Evolutionary conservation across 371 early-diverging fungal species (phyloP), one percentile per base, ranked within the genome.

Genomic region (Batrachochytrium dendrobatidis): DNA sequence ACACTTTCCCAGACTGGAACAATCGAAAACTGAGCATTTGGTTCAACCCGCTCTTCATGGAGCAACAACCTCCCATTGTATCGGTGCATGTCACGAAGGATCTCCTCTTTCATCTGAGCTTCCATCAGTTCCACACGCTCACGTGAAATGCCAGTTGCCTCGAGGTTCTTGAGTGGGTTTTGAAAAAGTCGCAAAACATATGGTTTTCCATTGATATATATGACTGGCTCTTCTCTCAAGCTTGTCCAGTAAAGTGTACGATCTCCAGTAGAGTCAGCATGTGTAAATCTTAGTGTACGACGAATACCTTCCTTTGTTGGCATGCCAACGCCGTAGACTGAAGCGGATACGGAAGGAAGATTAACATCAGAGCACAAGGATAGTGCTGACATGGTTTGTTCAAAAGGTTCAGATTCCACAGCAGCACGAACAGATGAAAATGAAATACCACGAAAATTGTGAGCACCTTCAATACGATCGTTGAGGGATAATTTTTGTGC

Each of bases 81-180:
- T 53, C 67, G 54, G 50, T 65, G 64, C 20, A 80, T 59, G 59
- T 87, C 88, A n/a, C 65, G 66, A 1, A 81, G 53, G 5, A 79
- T 74, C 56, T 87, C 83, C 28, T 61, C 45, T 46, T 82, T 81
- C 82, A 88, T 80, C n/a, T 80, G 78, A 12, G 68, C 55, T 59
- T 88, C 88, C 79, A 87, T 86, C 34, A 56, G 59, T 58, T 88
- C 85, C 8, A 88, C 86, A 7, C 86, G 75, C 51, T 85, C 83
- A 6, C 72, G 62, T 4, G 79, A 76, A 55, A 87, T 86, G n/a
- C 88, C 87, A 0, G 86, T 85, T 0, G 81, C 78, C 46, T 83
- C 85, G 34, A 83, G 60, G 39, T 84, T 87, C 68, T 62, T 35
- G 30, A 83, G 46, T 3, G 83, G 86, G 45, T 86, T 81, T 29